A percentile compares a stretch with the other conserved stretches of the same genome.
Evolutionary conservation across 176 grass and related monocot genomes (phyloP).

Genomic region (Oryza meyeriana): DNA sequence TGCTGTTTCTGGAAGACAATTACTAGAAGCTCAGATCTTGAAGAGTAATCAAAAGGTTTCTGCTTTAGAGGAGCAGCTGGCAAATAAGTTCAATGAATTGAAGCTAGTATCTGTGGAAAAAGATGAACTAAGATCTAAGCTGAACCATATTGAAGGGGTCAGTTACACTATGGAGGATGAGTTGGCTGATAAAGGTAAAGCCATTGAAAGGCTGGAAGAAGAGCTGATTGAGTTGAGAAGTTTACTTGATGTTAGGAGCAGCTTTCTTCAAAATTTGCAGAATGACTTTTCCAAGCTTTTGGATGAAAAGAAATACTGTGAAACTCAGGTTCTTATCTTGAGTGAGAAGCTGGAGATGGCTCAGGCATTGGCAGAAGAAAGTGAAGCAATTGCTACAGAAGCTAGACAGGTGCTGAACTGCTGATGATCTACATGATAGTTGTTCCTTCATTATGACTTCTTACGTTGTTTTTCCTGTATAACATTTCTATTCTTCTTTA

Average conservation of each 20-base stretch:
- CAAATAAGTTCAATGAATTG: slow-evolving; percentile 48
- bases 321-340: slow-evolving; percentile 52
- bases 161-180: slow-evolving; percentile 53
- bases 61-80: slow-evolving; percentile 52
- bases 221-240: slow-evolving; percentile 44
- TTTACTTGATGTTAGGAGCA: slow-evolving; percentile 31
- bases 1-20: slow-evolving; percentile 31
- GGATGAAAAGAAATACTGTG: slow-evolving; percentile 48
- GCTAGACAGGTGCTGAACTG: slow-evolving; percentile 60
- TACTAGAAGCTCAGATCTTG: slow-evolving; percentile 53
- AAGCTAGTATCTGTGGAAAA: slow-evolving; percentile 54
- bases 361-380: slow-evolving; percentile 80
- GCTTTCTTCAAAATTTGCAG: slow-evolving; percentile 41
- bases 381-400: slow-evolving; percentile 84
- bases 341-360: slow-evolving; percentile 78
- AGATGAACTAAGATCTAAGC: slow-evolving; percentile 54
- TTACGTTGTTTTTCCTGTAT: background rate
- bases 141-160: slow-evolving; percentile 40
- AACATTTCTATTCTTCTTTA: slow-evolving; percentile 16
- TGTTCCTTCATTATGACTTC: background rate
- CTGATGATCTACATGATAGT: slow-evolving; percentile 7
- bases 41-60: slow-evolving; percentile 45
- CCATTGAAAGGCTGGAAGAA: slow-evolving; percentile 52
- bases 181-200: slow-evolving; percentile 47
- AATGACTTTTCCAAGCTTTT: slow-evolving; percentile 47